Evolutionary conservation across 1,284 basidiomycete species (phyloP), one percentile per base, ranked within the genome.

Genomic region (Boletus sp.): DNA sequence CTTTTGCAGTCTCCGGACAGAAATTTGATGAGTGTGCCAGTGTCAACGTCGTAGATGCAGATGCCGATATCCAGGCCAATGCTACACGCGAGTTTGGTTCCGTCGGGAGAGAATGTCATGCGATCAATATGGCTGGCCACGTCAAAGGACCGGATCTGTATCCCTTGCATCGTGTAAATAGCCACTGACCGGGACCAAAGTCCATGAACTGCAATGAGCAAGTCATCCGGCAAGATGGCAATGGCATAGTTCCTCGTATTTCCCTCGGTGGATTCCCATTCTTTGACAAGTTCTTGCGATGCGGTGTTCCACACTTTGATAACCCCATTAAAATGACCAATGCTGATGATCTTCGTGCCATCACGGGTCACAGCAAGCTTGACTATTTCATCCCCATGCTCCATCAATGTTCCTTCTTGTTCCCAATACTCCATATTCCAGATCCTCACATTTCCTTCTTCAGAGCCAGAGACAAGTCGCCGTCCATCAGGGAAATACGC

Each of bases 311-410:
- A 38, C n/a, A 38, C 23, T 6, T 6, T 38, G 37, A 38, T 17
- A 0, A 4, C 2, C 23, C 37, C n/a, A 12, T 1, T 5, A 3
- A 1, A 1, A 3, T 17, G 23, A 25, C n/a, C n/a, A n/a, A n/a
- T 5, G n/a, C n/a, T 16, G n/a, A 33, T 9, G 32, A 33, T 33
- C n/a, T 16, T 17, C 2, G n/a, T 32, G 14, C 30, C 30, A 32
- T 32, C 30, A 6, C 7, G 5, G 1, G 30, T 16, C 30, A 32
- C 30, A 1, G 30, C 30, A 32, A n/a, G 14, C 4, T 9, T 9
- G 9, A 1, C 4, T 7, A 22, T 14, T 1, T 5, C 7, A 6
- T 6, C 4, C 33, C 25, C 17, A 23, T 38, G 37, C 22, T 12
- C 3, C 23, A 38, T 38, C 5, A 16, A 8, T 9, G 5, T n/a